Base-by-base conservation (phyloP, 768 basidiomycete species). In the Leucosporidium creatinivorum region DNA sequence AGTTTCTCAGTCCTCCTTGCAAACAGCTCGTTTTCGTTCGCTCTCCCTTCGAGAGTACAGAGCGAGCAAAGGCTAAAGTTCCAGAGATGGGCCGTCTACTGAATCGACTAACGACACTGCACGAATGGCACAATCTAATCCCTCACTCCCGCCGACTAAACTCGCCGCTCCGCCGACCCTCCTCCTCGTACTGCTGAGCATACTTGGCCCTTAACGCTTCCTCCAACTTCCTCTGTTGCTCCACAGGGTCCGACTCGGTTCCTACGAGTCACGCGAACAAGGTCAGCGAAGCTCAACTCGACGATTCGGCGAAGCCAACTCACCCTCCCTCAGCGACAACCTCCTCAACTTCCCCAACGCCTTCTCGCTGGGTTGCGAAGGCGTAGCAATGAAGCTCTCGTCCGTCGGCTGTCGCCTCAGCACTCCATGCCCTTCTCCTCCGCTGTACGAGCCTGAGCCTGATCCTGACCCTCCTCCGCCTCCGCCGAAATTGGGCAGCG, bases 321-420 rank as follows among this genome's bases (percentile, higher is more conserved):
- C 39, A 61, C 36, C 55, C 52, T 57, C 47, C 26, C 59, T 12
- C 18, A 50, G 25, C n/a, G 49, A 52, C 12, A 72, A 62, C 25
- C 70, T 44, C 47, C 70, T 58, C 31, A 72, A 12, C 52, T 72
- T 72, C 3, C 70, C 70, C 21, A 72, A 48, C 23, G 70, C 70
- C 56, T 69, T 69, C 48, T 36, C 59, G 10, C 58, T 61, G 26
- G 70, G 70, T 33, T 62, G 56, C 3, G 6, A 23, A 19, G 67
- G 67, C 31, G 56, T 57, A 21, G 23, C n/a, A 26, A 58, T 58
- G 39, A n/a, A 23, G 56, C 56, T 57, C 19, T 61, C 59, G 7
- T 15, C 48, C 59, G 49, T 49, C 3, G 6, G 48, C 28, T 50
- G 28, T 3, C 59, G 49, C 48, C 59, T 21, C 25, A 12, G 4